Conservation (phyloP, 768 basidiomycete genomes). For the Postia placenta region DNA sequence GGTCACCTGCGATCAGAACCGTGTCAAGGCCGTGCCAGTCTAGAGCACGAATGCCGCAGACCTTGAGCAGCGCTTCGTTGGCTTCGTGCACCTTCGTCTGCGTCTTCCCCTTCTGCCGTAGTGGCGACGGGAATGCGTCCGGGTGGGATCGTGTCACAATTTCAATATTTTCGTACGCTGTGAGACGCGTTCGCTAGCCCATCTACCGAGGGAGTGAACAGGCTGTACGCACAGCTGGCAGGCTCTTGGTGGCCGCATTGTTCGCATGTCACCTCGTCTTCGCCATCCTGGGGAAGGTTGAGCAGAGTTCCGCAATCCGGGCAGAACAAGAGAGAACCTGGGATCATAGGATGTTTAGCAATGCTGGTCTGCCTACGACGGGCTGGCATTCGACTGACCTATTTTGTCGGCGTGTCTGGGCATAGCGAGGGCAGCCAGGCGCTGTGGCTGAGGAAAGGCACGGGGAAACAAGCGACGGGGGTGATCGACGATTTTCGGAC, state of each 20-base stretch:
- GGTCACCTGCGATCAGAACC: slow-evolving; percentile 48
- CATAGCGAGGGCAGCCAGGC: slow-evolving; percentile 8
- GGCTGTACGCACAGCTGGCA: slow-evolving; percentile 65
- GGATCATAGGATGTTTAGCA: slow-evolving; percentile 1
- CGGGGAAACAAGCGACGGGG: not conserved
- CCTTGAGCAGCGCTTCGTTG: slow-evolving; percentile 58
- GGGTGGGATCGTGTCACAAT: slow-evolving; percentile 89
- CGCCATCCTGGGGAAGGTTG: slow-evolving; percentile 69
- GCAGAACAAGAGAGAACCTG: slow-evolving; percentile 93
- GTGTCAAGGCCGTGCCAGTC: not conserved
- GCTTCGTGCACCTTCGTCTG: slow-evolving; percentile 75
- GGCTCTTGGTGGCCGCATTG: slow-evolving; percentile 87
- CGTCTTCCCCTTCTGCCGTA: slow-evolving; percentile 85
- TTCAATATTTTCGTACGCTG: slow-evolving; percentile 89
- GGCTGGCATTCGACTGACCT: too few species aligned
- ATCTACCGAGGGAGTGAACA: not conserved
- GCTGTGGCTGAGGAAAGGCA: not conserved
- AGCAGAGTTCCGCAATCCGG: slow-evolving; percentile 89
- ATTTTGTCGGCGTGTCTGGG: slow-evolving; percentile 39
- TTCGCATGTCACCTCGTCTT: slow-evolving; percentile 74
- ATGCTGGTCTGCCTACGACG: too few species aligned
- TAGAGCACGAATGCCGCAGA: slow-evolving; percentile 22
- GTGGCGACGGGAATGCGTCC: slow-evolving; percentile 87
- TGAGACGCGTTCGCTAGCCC: not conserved
- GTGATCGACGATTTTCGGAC: not conserved